Conservation (phyloP, 169 alveolate genomes). For the Eimeria sp. region DNA sequence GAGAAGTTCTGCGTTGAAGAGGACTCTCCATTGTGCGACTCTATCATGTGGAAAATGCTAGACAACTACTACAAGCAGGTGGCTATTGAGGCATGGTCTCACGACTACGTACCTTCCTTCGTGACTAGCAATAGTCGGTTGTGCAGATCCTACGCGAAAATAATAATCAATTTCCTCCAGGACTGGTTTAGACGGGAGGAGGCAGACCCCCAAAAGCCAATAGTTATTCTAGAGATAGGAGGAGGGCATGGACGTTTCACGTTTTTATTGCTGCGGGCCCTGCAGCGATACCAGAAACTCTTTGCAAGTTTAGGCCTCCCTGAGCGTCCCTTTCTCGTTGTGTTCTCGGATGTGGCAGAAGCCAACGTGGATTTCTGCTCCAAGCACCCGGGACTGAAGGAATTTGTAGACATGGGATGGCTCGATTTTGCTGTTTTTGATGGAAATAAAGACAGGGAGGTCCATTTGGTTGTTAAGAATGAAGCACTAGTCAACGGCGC, state of each 20-base stretch:
- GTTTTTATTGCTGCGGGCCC: conserved; percentile 88
- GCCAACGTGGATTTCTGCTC: conserved; percentile 88
- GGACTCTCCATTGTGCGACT: conserved; percentile 87
- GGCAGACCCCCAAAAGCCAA: conserved; percentile 84
- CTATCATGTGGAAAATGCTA: conserved; percentile 89
- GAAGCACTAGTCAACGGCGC: conserved; percentile 82
- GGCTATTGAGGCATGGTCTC: conserved; percentile 92
- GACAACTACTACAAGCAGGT: conserved; percentile 88
- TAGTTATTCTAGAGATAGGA: conserved; percentile 89
- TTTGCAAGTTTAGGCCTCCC: conserved; percentile 87
- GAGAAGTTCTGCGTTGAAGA: conserved; percentile 88
- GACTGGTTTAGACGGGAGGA: conserved; percentile 84
- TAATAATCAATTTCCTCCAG: conserved; percentile 88
- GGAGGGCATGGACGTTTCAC: conserved; percentile 93
- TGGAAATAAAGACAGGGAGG: conserved; percentile 88
- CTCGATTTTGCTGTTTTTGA: conserved; percentile 91
- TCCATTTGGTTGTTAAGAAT: conserved; percentile 83
- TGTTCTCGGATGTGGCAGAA: conserved; percentile 90
- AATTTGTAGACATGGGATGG: conserved; percentile 86
- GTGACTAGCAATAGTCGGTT: conserved; percentile 91
- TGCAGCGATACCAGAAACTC: conserved; percentile 85
- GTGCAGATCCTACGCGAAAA: conserved; percentile 90
- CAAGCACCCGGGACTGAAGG: conserved; percentile 85
- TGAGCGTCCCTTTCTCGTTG: conserved; percentile 90
- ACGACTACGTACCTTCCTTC: conserved; percentile 91